Base-by-base conservation (phyloP, 306 rosid species). In the Hippophae tibetana region DNA sequence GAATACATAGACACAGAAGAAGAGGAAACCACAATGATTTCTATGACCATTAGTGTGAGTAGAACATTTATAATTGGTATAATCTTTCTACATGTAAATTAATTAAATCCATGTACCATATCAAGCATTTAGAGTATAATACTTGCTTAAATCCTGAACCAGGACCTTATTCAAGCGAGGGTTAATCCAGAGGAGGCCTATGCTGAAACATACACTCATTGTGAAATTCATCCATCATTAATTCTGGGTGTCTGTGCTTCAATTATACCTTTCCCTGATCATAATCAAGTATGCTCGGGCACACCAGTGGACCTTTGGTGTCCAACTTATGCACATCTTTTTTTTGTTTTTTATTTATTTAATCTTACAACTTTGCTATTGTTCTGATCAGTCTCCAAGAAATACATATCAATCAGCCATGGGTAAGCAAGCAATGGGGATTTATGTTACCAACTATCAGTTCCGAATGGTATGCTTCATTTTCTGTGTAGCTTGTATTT, bases 371-470 rank as follows among this genome's bases (percentile, higher is more conserved):
- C 56, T 60, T 69, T 63, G 60, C 43, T 46, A 43, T 63, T 76
- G 58, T 26, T 54, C 42, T 78, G 63, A 68, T 67, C 70, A 93
- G 96, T 88, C 99, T 14, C 99, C 97, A 44, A 96, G 99, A 86
- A 88, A 93, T 71, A 93, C 97, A 0, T 86, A 93, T 67, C 99
- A 93, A 70, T 93, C 97, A 67, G 99, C 99, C 54, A 92, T 93
- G 99, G 99, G 97, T 58, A 92, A 88, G 73, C 95, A 92, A 86
- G 99, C 97, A 9, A 88, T 92, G 95, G 99, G 99, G 71, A 92
- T 92, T 43, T 92, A 92, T 67, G 95, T 92, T 68, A 92, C 99
- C 72, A 92, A 92, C 69, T 92, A 88, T 82, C 97, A 92, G 79
- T 92, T 88, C 74, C 88, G 97, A 74, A 92, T 92, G 99, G 99